phyloP scores from a whole-genome alignment of 1,284 basidiomycete genomes.

The Ustilago loliicola region DNA sequence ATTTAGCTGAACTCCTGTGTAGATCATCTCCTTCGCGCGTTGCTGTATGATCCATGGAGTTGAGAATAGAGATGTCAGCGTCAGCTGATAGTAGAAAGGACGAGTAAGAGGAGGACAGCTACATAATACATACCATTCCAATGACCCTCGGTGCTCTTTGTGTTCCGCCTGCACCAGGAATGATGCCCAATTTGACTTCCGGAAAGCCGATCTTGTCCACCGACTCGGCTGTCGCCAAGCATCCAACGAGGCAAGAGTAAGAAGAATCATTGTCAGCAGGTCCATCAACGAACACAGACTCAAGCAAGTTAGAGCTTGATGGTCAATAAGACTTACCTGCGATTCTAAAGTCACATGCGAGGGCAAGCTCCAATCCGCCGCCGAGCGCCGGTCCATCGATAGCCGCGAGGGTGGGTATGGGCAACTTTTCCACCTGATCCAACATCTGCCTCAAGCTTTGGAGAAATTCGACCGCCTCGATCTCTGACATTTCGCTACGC shows the following conservation, averaged over 20 bases:
- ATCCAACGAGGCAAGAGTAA: slow-evolving; percentile 1
- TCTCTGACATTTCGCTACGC: slow-evolving; percentile 77
- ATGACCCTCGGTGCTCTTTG: slow-evolving; percentile 35
- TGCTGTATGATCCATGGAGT: background rate
- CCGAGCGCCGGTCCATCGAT: slow-evolving; percentile 93
- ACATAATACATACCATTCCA: slow-evolving; percentile 6
- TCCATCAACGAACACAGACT: too few species aligned
- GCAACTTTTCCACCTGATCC: slow-evolving; percentile 80
- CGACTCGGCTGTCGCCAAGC: slow-evolving; percentile 20
- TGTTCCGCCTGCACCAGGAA: slow-evolving; percentile 76
- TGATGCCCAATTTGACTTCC: slow-evolving; percentile 74
- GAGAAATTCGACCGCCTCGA: slow-evolving; percentile 82
- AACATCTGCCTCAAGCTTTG: slow-evolving; percentile 80
- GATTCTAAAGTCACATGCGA: slow-evolving; percentile 89
- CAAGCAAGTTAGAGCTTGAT: too few species aligned
- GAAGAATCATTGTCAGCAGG: too few species aligned
- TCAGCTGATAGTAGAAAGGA: too few species aligned
- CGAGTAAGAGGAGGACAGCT: too few species aligned
- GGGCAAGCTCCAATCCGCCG: slow-evolving; percentile 86
- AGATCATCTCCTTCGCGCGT: slow-evolving; percentile 37
- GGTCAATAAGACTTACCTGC: slow-evolving; percentile 72
- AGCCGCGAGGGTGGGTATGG: slow-evolving; percentile 90
- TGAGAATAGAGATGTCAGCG: too few species aligned
- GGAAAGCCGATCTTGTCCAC: slow-evolving; percentile 37
- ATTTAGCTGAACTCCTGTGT: slow-evolving; percentile 20